phyloP scores from a whole-genome alignment of 2,329 filamentous ascomycete species.

The Tolypocladium ovalisporum region DNA sequence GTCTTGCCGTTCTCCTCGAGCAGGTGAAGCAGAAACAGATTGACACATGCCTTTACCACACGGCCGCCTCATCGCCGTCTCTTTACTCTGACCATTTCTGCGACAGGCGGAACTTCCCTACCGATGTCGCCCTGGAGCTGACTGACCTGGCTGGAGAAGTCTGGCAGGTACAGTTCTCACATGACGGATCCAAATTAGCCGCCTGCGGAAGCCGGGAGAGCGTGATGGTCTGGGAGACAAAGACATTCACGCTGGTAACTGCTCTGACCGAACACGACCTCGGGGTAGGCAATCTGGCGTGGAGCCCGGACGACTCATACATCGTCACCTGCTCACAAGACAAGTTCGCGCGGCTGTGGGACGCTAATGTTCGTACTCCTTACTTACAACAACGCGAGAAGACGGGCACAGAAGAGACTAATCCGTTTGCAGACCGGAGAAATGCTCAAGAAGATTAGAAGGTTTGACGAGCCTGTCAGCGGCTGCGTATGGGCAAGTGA shows the following conservation, averaged over 20 bases:
- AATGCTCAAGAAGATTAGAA: conserved; percentile 51
- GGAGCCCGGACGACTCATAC: conserved; percentile 85
- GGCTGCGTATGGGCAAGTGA: conserved; percentile 83
- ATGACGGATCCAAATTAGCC: conserved; percentile 72
- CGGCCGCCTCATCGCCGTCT: conserved; percentile 65
- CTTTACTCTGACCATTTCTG: conserved; percentile 85
- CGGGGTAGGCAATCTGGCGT: conserved; percentile 71
- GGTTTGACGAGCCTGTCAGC: conserved; percentile 76
- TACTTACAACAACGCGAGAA: neutral
- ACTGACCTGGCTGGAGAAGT: conserved; percentile 70
- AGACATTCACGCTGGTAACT: conserved; percentile 53
- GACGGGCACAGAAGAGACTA: neutral
- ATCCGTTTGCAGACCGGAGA: conserved; percentile 43
- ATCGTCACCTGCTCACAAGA: conserved; percentile 77
- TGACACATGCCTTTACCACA: conserved; percentile 78
- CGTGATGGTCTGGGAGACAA: conserved; percentile 74
- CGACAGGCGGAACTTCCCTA: conserved; percentile 68
- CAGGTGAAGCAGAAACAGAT: conserved; percentile 81
- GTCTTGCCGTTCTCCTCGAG: conserved; percentile 69
- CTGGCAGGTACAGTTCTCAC: conserved; percentile 85
- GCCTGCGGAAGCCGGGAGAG: conserved; percentile 67
- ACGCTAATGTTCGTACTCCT: conserved; percentile 46
- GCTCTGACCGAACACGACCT: conserved; percentile 53
- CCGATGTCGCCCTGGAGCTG: conserved; percentile 59
- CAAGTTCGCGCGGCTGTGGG: conserved; percentile 64